These are phyloP conservation scores for Aspergillus awamori DNA, from an alignment of 2,329 filamentous ascomycete genomes.

Conservation along the genomic window DNA sequence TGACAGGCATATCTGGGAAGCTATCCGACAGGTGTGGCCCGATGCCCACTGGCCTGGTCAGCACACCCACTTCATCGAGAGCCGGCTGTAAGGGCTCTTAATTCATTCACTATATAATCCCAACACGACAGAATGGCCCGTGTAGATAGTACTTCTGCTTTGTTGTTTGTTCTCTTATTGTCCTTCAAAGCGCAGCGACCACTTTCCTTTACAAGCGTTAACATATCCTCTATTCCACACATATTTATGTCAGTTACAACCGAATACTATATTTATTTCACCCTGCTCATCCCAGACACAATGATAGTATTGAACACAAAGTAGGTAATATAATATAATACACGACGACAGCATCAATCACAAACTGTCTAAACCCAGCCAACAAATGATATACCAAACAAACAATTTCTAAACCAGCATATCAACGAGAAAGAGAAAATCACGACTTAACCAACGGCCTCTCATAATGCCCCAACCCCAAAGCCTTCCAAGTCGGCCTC, in stretches of 20 bases:
- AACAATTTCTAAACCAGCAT: neutral
- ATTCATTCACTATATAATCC: neutral
- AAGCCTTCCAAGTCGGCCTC: conserved; percentile 54
- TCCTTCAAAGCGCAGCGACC: neutral
- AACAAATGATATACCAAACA: neutral
- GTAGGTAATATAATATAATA: too few relatives aligned
- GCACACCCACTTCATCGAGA: conserved; percentile 72
- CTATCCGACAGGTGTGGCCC: conserved; percentile 87
- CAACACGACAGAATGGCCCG: neutral
- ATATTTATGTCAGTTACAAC: neutral
- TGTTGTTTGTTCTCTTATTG: conserved; percentile 14
- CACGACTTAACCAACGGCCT: conserved; percentile 24
- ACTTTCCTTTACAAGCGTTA: conserved; percentile 3
- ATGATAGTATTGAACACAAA: too few relatives aligned
- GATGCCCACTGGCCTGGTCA: conserved; percentile 82
- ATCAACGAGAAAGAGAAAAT: neutral
- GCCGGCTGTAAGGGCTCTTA: conserved; percentile 63
- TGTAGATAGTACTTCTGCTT: neutral
- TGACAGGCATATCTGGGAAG: conserved; percentile 86
- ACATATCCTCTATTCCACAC: neutral
- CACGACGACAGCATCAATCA: too few relatives aligned
- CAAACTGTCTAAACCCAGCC: neutral
- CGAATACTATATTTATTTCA: too few relatives aligned
- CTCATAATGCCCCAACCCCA: conserved; percentile 44
- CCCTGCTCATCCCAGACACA: too few relatives aligned